Conservation (phyloP, 345 rosid species). For the Hibiscus trionum region DNA sequence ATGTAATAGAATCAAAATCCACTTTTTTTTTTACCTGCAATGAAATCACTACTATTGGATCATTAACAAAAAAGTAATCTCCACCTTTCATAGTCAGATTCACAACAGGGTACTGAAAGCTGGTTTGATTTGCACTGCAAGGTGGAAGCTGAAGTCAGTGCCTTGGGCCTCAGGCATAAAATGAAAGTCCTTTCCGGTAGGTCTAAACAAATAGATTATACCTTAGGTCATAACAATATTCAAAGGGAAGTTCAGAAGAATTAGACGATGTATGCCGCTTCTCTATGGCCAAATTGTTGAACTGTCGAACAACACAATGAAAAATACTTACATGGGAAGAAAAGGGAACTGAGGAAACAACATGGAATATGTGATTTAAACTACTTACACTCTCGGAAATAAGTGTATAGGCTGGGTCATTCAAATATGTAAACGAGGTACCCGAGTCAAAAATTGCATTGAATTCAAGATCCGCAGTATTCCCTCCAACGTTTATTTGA, state of each 20-base stretch:
- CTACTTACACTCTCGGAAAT: slow-evolving; percentile 58
- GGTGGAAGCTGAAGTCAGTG: slow-evolving; percentile 2
- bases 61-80: slow-evolving; percentile 33
- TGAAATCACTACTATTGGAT: slow-evolving; percentile 35
- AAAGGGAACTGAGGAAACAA: background rate
- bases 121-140: slow-evolving; percentile 36
- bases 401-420: slow-evolving; percentile 58
- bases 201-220: slow-evolving; percentile 14
- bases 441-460: slow-evolving; percentile 87
- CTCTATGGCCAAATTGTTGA: slow-evolving; percentile 45
- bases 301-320: slow-evolving; percentile 40
- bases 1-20: background rate
- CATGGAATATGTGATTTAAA: slow-evolving; percentile 7
- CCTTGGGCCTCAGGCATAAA: background rate
- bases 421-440: slow-evolving; percentile 86
- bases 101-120: slow-evolving; percentile 34
- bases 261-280: slow-evolving; percentile 29
- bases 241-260: slow-evolving; percentile 51
- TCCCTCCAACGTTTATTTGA: slow-evolving; percentile 54
- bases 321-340: background rate
- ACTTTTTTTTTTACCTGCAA: slow-evolving; percentile 29
- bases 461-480: slow-evolving; percentile 41
- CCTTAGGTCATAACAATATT: slow-evolving; percentile 75
- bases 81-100: slow-evolving; percentile 83
- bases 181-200: background rate